These are phyloP conservation scores for Mucor ambiguus DNA, from an alignment of 371 early-diverging fungal genomes.

Conservation along the genomic window DNA sequence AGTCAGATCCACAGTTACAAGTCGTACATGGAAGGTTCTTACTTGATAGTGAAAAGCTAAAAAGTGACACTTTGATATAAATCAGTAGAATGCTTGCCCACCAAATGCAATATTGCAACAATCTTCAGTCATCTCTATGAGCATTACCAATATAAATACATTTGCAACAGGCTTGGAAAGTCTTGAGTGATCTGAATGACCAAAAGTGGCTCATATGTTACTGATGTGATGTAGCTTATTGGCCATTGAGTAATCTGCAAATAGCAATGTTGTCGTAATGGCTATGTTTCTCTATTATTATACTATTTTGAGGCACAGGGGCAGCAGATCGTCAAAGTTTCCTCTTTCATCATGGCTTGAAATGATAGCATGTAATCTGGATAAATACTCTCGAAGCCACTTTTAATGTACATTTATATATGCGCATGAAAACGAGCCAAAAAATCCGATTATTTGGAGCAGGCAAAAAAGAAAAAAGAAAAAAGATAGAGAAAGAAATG, in stretches of 20 bases:
- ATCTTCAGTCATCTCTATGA: neutral
- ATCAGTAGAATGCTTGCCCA: no score
- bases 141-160: neutral
- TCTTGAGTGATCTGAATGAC: no score
- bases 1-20: no score
- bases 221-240: neutral
- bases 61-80: no score
- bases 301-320: neutral
- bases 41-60: no score
- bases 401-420: neutral
- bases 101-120: no score
- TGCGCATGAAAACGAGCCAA: neutral
- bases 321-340: neutral
- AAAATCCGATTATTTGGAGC: neutral
- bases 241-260: neutral
- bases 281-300: neutral
- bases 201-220: neutral
- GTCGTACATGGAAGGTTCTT: no score
- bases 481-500: no score
- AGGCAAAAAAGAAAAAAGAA: no score
- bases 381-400: neutral
- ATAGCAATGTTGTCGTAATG: neutral
- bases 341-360: neutral
- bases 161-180: no score
- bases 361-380: neutral